phyloP scores from a whole-genome alignment of 2,329 filamentous ascomycete species.

The Lasiodiplodia citricola region DNA sequence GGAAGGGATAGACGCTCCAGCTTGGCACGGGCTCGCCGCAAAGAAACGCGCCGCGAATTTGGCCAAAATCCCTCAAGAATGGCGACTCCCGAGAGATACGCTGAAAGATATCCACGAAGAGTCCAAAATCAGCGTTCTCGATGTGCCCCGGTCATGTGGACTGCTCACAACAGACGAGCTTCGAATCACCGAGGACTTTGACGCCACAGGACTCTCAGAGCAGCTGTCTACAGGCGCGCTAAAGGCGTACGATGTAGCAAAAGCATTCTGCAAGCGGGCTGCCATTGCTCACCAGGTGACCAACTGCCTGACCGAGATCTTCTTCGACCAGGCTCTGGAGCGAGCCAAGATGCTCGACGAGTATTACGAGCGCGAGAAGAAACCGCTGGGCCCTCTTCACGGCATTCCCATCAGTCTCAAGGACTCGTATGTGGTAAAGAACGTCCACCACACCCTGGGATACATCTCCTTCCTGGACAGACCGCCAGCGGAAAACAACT shows the following conservation, averaged over 20 bases:
- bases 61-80: constrained; percentile 34
- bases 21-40: constrained; percentile 39
- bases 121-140: constrained; percentile 14
- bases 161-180: constrained; percentile 41
- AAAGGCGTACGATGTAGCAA: constrained; percentile 51
- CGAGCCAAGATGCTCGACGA: constrained; percentile 46
- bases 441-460: constrained; percentile 63
- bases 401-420: constrained; percentile 41
- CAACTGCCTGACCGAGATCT: constrained; percentile 51
- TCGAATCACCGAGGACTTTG: constrained; percentile 42
- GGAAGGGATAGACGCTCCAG: constrained; percentile 19
- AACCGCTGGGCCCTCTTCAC: constrained; percentile 57
- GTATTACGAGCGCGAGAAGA: constrained; percentile 43
- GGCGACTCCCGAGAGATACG: background rate
- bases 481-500: constrained; percentile 38
- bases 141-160: constrained; percentile 32
- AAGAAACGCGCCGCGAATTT: constrained; percentile 37
- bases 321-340: constrained; percentile 49
- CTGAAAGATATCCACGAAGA: background rate
- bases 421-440: constrained; percentile 67
- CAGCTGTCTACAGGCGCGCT: constrained; percentile 35
- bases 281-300: constrained; percentile 63
- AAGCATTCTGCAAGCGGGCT: constrained; percentile 60
- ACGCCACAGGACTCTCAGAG: constrained; percentile 41
- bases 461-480: constrained; percentile 55